phyloP scores from a whole-genome alignment of 345 rosid genomes.

The Trapa incisa region DNA sequence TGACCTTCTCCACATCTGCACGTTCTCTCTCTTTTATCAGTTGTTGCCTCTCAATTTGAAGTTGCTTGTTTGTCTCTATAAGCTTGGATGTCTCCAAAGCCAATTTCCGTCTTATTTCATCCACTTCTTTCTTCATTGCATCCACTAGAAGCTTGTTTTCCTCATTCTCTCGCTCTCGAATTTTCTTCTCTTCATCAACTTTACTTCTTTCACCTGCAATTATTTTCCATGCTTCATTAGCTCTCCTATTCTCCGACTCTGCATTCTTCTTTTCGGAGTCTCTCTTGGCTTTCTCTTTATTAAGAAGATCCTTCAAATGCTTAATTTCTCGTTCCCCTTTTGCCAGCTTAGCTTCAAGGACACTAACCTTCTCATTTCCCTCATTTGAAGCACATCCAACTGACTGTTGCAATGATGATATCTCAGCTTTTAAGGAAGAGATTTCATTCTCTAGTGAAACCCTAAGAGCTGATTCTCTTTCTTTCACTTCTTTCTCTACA shows the following conservation, averaged over 20 bases:
- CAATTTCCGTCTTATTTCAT: conserved; percentile 41
- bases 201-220: conserved; percentile 30
- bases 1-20: conserved; percentile 42
- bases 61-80: conserved; percentile 29
- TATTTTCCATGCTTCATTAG: conserved; percentile 31
- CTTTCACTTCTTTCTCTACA: conserved; percentile 26
- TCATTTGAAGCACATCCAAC: conserved; percentile 21
- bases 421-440: conserved; percentile 39
- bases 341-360: conserved; percentile 24
- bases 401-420: conserved; percentile 26
- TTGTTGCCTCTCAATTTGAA: conserved; percentile 47
- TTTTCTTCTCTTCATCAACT: conserved; percentile 37
- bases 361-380: conserved; percentile 20
- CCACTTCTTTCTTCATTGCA: conserved; percentile 34
- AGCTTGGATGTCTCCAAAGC: conserved; percentile 27
- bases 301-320: conserved; percentile 37
- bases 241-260: conserved; percentile 32
- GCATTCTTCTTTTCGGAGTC: conserved; percentile 47
- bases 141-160: conserved; percentile 43
- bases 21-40: conserved; percentile 36
- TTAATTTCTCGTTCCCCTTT: conserved; percentile 28
- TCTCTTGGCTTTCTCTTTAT: conserved; percentile 41
- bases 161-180: conserved; percentile 32
- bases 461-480: conserved; percentile 18
- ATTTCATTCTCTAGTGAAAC: conserved; percentile 40